These are phyloP conservation scores for Salix dunnii DNA, from an alignment of 345 rosid species.

Conservation along the genomic window DNA sequence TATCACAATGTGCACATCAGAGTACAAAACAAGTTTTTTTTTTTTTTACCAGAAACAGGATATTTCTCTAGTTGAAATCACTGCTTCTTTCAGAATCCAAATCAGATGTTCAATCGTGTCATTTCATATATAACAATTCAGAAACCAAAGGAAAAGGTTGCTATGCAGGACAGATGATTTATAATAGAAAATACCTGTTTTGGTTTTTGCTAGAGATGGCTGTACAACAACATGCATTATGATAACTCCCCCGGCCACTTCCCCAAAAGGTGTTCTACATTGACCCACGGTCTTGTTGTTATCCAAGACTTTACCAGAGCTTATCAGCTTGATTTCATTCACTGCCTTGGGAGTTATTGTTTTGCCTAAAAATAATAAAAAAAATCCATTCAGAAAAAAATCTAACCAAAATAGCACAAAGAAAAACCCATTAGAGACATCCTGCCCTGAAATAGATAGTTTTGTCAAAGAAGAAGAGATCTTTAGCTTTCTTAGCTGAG, in stretches of 20 bases:
- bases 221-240: slow-evolving; percentile 93
- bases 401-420: background rate
- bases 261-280: slow-evolving; percentile 74
- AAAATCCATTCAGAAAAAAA: background rate
- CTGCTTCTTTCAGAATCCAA: background rate
- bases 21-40: background rate
- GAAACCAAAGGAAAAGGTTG: background rate
- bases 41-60: background rate
- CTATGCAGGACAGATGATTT: background rate
- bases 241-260: slow-evolving; percentile 51
- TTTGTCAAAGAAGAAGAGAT: background rate
- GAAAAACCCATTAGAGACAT: background rate
- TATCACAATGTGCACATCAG: background rate
- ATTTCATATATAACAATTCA: background rate
- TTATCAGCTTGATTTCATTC: slow-evolving; percentile 79
- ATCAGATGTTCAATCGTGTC: background rate
- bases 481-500: background rate
- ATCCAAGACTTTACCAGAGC: slow-evolving; percentile 86
- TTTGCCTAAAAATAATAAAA: slow-evolving; percentile 49
- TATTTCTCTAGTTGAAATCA: background rate
- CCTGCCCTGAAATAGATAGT: background rate
- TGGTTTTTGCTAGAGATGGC: slow-evolving; percentile 63
- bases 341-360: slow-evolving; percentile 65
- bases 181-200: slow-evolving; percentile 46
- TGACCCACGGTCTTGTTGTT: slow-evolving; percentile 78